These are phyloP conservation scores for Populus ilicifolia DNA, from an alignment of 345 rosid species.

Conservation along the genomic window DNA sequence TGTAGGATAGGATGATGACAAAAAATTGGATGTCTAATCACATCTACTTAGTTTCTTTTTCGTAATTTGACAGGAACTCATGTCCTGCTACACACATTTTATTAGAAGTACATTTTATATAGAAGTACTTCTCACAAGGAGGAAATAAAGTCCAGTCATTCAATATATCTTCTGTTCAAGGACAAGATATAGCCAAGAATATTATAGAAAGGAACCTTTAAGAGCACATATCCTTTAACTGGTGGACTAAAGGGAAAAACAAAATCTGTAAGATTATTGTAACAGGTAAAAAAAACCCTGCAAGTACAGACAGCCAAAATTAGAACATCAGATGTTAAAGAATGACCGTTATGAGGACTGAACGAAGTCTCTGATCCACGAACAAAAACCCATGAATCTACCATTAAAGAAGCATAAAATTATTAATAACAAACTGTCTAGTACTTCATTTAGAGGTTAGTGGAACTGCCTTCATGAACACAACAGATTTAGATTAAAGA, in stretches of 20 bases:
- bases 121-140: not conserved
- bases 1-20: not conserved
- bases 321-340: not conserved
- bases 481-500: not conserved
- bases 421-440: not conserved
- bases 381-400: not conserved
- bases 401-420: not conserved
- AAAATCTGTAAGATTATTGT: not conserved
- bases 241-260: not conserved
- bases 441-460: not conserved
- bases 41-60: not conserved
- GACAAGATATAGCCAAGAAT: not conserved
- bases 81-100: not conserved
- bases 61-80: not conserved
- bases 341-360: not conserved
- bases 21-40: not conserved
- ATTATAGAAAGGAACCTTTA: not conserved
- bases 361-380: not conserved
- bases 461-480: not conserved
- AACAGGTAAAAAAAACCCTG: not conserved
- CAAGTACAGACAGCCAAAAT: not conserved
- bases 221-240: not conserved
- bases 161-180: not conserved
- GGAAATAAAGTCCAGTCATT: not conserved
- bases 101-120: not conserved